Base-by-base conservation (phyloP, 2,329 filamentous ascomycete species). In the Grosmannia serpens region DNA sequence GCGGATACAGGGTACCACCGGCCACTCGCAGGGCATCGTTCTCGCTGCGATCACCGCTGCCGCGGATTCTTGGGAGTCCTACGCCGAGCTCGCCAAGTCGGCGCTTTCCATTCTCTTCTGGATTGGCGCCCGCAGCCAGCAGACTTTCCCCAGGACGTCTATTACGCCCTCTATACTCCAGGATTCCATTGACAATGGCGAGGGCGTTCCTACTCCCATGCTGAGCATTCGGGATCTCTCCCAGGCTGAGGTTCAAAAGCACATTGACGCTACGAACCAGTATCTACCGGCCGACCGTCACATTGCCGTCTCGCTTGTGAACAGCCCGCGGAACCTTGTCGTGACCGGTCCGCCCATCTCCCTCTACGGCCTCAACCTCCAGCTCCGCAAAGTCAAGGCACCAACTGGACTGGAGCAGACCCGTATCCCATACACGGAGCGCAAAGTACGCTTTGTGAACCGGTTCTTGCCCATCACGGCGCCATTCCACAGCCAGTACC, bases 341-440 rank as follows among this genome's bases (percentile, higher is more conserved):
- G 91, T 99, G 17, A 96, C 94, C 49, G 94, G 94, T 57, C 94
- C 94, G 58, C 94, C 95, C 2, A 91, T 95, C 64, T 97, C 95
- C 1, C 79, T 99, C 13, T 96, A 96, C 69, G 95, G 94, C 81
- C 81, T 99, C 47, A 99, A 99, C 71, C 78, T 95, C 53, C 91
- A 95, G 70, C 78, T 99, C 58, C 88, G 95, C 67, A 99, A 97
- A 75, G 89, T 96, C 70, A 99, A 96, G 79, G 92, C 94, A 1
- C 87, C 94, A 5, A 97, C 94, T n/a, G 94, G 95, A 50, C 79
- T 99, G 46, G 94, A 99, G 69, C 95, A 99, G 74, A 96, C 88
- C 64, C 84, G 91, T 60, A 87, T 97, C 57, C 95, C 95, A 8
- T 91, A 90, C 77, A 97, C 92, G 0, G 87, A 99, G 74, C 88